Percentiles rank a stretch among this genome's conserved stretches.
phyloP scores from a whole-genome alignment of 2,329 filamentous ascomycete species.

The Aspergillus amoenus region DNA sequence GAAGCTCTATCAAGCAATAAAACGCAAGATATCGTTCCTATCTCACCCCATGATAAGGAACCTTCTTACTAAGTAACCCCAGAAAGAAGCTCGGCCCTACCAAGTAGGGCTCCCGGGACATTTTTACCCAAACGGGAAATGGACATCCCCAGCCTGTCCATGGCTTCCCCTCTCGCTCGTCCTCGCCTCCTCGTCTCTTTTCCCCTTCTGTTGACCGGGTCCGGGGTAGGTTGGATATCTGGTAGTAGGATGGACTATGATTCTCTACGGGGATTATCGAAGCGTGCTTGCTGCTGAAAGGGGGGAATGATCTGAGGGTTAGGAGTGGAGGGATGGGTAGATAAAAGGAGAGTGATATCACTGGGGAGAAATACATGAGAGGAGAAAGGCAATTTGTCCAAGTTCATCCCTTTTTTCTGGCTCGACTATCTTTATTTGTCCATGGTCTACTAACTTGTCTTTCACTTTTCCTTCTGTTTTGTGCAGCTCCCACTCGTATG shows the following conservation, averaged over 20 bases:
- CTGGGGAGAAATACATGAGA: neutral
- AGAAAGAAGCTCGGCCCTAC: neutral
- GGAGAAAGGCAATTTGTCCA: neutral
- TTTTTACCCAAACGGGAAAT: constrained; percentile 33
- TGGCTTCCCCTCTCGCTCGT: neutral
- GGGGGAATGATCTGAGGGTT: neutral
- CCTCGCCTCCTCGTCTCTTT: constrained; percentile 8
- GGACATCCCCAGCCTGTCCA: neutral
- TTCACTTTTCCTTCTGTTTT: neutral
- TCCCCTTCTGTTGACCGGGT: constrained; percentile 26
- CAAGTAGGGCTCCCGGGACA: constrained; percentile 21
- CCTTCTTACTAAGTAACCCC: neutral
- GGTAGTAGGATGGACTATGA: neutral
- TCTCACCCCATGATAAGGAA: neutral
- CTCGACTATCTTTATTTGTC: neutral
- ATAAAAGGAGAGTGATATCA: neutral
- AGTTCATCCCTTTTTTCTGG: too few species aligned
- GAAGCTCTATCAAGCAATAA: too few species aligned
- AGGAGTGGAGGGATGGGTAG: neutral
- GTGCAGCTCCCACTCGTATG: neutral
- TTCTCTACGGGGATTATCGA: neutral
- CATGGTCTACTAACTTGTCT: neutral
- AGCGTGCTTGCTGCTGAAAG: neutral
- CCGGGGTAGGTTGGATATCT: constrained; percentile 3
- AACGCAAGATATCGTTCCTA: too few species aligned